phyloP scores from a whole-genome alignment of 1,284 basidiomycete species.

The Moesziomyces globuligerus region DNA sequence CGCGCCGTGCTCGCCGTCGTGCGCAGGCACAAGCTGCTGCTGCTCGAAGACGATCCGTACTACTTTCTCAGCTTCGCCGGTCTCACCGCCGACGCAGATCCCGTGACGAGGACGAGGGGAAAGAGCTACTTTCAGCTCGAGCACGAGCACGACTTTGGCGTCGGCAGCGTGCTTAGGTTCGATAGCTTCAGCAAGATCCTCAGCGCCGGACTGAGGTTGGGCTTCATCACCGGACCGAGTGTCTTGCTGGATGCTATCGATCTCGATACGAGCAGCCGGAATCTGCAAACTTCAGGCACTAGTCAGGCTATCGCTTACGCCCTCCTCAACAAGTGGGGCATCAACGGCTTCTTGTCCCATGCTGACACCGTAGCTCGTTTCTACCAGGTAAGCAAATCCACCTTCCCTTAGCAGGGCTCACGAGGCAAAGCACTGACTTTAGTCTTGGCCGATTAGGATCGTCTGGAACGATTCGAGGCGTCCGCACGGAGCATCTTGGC shows the following conservation, averaged over 20 bases:
- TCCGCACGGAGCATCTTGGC: slow-evolving; percentile 19
- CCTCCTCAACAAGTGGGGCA: slow-evolving; percentile 77
- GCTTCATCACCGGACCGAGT: slow-evolving; percentile 83
- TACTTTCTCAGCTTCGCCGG: slow-evolving; percentile 58
- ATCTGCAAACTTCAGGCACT: slow-evolving; percentile 78
- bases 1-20: slow-evolving; percentile 78
- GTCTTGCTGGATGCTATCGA: slow-evolving; percentile 80
- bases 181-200: slow-evolving; percentile 75
- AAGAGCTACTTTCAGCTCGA: slow-evolving; percentile 63
- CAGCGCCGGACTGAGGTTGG: slow-evolving; percentile 71
- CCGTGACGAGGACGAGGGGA: slow-evolving; percentile 42
- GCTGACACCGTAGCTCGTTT: slow-evolving; percentile 77
- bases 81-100: slow-evolving; percentile 42
- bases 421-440: no score
- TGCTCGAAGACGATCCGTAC: slow-evolving; percentile 63
- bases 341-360: slow-evolving; percentile 80
- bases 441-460: slow-evolving; percentile 6
- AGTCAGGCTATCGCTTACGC: slow-evolving; percentile 81
- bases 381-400: slow-evolving; percentile 72
- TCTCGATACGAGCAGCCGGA: slow-evolving; percentile 76
- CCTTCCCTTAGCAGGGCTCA: neutral
- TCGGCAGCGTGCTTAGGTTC: slow-evolving; percentile 64
- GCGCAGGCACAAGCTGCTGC: slow-evolving; percentile 41
- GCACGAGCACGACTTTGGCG: slow-evolving; percentile 36
- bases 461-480: slow-evolving; percentile 30